Base-by-base conservation (phyloP, 139 green algal species). In the Raphidocelis subcapitata region DNA sequence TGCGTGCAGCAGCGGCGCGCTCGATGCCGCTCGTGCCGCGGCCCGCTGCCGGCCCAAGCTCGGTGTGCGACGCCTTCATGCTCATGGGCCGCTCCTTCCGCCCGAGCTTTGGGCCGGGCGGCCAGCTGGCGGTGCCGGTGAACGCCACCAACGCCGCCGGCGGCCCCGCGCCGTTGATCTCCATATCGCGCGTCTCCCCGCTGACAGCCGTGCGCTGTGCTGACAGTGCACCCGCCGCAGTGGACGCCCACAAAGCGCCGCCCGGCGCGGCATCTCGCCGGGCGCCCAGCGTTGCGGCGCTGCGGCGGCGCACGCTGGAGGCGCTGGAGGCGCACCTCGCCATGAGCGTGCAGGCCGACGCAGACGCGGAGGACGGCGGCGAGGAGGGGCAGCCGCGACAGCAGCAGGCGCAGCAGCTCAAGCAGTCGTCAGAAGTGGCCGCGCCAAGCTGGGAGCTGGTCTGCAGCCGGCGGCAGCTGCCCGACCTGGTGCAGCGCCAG, bases 81-180 rank as follows among this genome's bases (percentile, higher is more conserved):
- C 74, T 88, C n/a, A 65, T 94, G 46, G 90, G 89, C 3, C 59
- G 79, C 1, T 86, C 79, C 15, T 95, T 94, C 73, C 75, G 92
- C 2, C 84, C 85, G 3, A 84, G 90, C 35, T 97, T 92, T 92
- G 89, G 80, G 3, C 88, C 90, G 4, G 76, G 74, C 1, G 90
- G 84, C 3, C 32, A 79, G 52, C 79, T 97, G 31, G 87, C 78
- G 0, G 32, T 80, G 41, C 76, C 75, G 18, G 51, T 61, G 44
- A 59, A 69, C 73, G 23, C 28, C 46, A 44, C 41, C 41, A 54
- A 0, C 29, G n/a, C 4, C 1, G 35, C 33, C 1, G 2, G 12
- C 23, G 61, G 37, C 29, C 78, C 62, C 29, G 69, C 72, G 32
- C 60, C 81, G 14, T 31, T 33, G 52, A 18, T 61, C n/a, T 49